Evolutionary conservation across 306 rosid genomes (phyloP), one percentile per base, ranked within the genome.

Genomic region (Sphenostylis stenocarpa): DNA sequence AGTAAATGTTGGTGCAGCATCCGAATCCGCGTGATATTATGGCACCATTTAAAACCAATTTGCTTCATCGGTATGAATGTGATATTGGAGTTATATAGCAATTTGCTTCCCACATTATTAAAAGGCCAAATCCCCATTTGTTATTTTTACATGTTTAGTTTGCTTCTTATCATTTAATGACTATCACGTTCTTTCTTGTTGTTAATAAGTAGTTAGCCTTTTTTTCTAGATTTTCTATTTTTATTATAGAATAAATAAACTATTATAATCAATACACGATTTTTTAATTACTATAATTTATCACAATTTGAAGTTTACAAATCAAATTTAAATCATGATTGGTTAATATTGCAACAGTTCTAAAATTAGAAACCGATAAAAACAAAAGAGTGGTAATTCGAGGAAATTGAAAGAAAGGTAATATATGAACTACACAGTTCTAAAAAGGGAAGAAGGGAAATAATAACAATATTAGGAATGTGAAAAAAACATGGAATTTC

Each of bases 21-120:
- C 45, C 41, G 13, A 81, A 58, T 58, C n/a, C 66, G 67, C 39
- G 48, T 67, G 76, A 39, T 31, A 23, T 67, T 47, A 58, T 67
- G 71, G 29, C 71, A 26, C 55, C 76, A 45, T n/a, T n/a, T n/a
- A n/a, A n/a, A n/a, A n/a, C n/a, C n/a, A n/a, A n/a, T n/a, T n/a
- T n/a, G n/a, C n/a, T n/a, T 80, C 74, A 34, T 44, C 66, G 52
- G 41, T 9, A 63, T 39, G 51, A 41, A 17, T 57, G 28, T 16
- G 16, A 78, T 33, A 29, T 47, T 34, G 24, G 70, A 31, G 36
- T 20, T 31, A 20, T 19, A 31, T 70, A 34, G 70, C 70, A 78
- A 44, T 69, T 31, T 68, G 16, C 2, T 77, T 77, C 39, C 51
- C 28, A 68, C 58, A 33, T 63, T 48, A 63, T 48, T 21, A 41